These are phyloP conservation scores for Lepidium sativum DNA, from an alignment of 345 rosid genomes.

Conservation along the genomic window DNA sequence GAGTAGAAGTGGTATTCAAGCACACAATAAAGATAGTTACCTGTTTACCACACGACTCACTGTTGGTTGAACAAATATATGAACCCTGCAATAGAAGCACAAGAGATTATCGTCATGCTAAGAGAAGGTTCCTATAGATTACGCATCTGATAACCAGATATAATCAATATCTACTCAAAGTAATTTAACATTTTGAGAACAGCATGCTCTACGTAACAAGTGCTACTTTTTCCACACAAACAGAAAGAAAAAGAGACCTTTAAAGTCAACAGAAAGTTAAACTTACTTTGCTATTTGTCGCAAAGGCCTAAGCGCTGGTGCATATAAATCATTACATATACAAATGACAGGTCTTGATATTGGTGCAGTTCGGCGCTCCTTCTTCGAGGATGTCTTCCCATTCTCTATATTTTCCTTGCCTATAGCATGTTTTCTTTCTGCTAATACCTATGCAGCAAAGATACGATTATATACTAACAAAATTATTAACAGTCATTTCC, in stretches of 20 bases:
- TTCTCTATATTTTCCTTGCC: slow-evolving; percentile 53
- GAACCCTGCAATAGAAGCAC: slow-evolving; percentile 61
- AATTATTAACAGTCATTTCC: not conserved
- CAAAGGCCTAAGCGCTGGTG: slow-evolving; percentile 80
- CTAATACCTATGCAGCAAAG: slow-evolving; percentile 47
- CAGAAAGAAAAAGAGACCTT: slow-evolving; percentile 4
- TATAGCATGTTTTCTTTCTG: slow-evolving; percentile 51
- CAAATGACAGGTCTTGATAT: slow-evolving; percentile 79
- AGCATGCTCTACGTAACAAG: not conserved
- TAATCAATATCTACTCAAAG: not conserved
- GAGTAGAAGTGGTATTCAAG: not conserved
- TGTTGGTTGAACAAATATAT: slow-evolving; percentile 83
- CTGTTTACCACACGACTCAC: slow-evolving; percentile 84
- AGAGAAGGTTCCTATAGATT: slow-evolving; percentile 2
- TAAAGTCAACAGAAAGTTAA: not conserved
- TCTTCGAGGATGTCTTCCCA: slow-evolving; percentile 52
- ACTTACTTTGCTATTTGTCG: slow-evolving; percentile 96
- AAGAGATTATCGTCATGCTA: slow-evolving; percentile 6
- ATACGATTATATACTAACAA: not conserved
- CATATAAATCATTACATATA: slow-evolving; percentile 84
- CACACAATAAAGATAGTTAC: slow-evolving; percentile 27
- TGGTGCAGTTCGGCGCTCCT: slow-evolving; percentile 46
- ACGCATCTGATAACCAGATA: slow-evolving; percentile 11
- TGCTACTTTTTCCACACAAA: not conserved
- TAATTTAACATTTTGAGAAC: not conserved